Evolutionary conservation across 1,284 basidiomycete species (phyloP), one percentile per base, ranked within the genome.

Genomic region (Tremellales sp.): DNA sequence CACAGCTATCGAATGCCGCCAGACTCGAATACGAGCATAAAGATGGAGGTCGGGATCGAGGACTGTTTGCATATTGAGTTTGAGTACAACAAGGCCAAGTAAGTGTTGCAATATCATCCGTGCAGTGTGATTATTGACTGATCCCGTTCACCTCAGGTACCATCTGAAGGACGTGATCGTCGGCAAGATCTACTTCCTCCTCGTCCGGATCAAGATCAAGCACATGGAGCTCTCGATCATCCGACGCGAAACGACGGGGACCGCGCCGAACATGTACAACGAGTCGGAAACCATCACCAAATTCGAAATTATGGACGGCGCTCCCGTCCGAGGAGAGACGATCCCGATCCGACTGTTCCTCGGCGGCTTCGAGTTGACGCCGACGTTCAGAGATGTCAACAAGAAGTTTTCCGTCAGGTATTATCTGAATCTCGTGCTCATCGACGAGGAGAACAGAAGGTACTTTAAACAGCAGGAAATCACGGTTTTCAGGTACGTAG

Each of bases 51-150:
- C 29, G 94, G 94, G 14, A 97, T 98, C 54, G 94, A 97, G 69
- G 94, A 98, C 68, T 97, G 94, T 72, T 74, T 97, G 59, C 94
- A 98, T 70, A 98, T 98, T 65, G 94, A 98, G 73, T 97, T 98
- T 63, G 94, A 98, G 74, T 97, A 98, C 76, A 97, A 98, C 79
- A 97, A 97, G 72, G 95, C 92, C 50, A 97, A 97, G 91, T 88
- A 55, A 54, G 85, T 76, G 5, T 2, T 41, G 18, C 50, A 37
- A 45, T 29, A 14, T 36, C 27, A 6, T 28, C 25, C 8, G 26
- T 33, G 24, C 7, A 18, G n/a, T 18, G 27, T 9, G 33, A 19
- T 43, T n/a, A 34, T 24, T 35, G 28, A n/a, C 33, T 9, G 19
- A n/a, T 26, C 16, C 8, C n/a, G 19, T 24, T 45, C n/a, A 47